phyloP scores from a whole-genome alignment of 164 flowering plant species.

The Amborella trichopoda region DNA sequence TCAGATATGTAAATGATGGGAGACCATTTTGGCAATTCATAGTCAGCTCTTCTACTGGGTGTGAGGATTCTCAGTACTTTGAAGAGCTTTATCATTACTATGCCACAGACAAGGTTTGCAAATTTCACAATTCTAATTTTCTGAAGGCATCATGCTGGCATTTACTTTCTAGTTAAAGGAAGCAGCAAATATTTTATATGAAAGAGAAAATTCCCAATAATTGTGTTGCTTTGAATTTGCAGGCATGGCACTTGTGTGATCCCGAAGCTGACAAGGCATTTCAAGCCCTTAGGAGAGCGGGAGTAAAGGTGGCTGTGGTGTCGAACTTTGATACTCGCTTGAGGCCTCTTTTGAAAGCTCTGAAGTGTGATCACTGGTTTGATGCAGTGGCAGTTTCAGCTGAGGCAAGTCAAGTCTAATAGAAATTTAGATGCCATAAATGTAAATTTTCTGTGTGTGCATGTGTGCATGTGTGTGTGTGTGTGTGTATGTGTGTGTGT shows the following conservation, averaged over 20 bases:
- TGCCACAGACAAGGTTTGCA: constrained; percentile 75
- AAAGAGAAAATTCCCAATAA: no score
- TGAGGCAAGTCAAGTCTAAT: constrained; percentile 56
- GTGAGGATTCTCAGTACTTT: constrained; percentile 86
- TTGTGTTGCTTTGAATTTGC: not conserved
- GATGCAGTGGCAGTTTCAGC: constrained; percentile 98
- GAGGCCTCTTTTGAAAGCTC: constrained; percentile 60
- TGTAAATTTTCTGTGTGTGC: no score
- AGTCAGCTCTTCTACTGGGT: constrained; percentile 89
- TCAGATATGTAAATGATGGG: constrained; percentile 91
- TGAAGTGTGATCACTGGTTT: constrained; percentile 90
- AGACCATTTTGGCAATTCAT: constrained; percentile 95
- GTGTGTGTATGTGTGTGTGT: no score
- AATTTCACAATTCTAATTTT: not conserved
- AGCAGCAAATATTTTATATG: no score
- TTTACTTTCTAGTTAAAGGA: no score
- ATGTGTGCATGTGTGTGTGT: no score
- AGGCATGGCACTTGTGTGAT: constrained; percentile 99
- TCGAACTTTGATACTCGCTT: constrained; percentile 95
- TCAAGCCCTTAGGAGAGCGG: constrained; percentile 57
- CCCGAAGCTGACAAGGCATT: constrained; percentile 88
- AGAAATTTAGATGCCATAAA: no score
- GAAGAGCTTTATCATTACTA: constrained; percentile 92
- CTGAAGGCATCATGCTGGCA: no score
- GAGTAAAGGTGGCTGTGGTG: constrained; percentile 82